Evolutionary conservation across 306 rosid species (phyloP), one percentile per base, ranked within the genome.

Genomic region (Erythrophleum fordii): DNA sequence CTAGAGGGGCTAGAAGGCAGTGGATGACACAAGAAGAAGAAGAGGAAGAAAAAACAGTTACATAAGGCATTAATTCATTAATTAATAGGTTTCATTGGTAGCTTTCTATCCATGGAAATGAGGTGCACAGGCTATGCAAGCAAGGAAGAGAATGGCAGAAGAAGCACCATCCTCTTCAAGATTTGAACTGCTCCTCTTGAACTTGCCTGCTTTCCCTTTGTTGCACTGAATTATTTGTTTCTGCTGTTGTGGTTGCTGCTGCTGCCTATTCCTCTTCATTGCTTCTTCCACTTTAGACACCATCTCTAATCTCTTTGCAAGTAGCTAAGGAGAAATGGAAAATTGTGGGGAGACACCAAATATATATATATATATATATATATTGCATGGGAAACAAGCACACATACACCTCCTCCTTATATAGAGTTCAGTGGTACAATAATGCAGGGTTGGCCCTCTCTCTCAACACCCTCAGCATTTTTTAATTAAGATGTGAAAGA

Each of bases 61-160:
- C 5, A 11, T 25, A 25, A 11, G 35, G 65, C 25, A 10, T 1
- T 58, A 11, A 12, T 11, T 37, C 6, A 37, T 37, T 1, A 4
- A 37, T 7, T 37, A 25, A 8, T 8, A 42, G 35, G 35, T 58
- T 23, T 1, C 18, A 25, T 10, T 2, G 12, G 1, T 20, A 3
- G 71, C 0, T 23, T 12, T 22, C 76, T 86, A 87, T 0, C 44
- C 80, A 83, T 80, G 80, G 9, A 85, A 86, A 23, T 12, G n/a
- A 73, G 97, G 97, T 18, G 95, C 61, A 83, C 93, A 93, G 66
- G 91, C 99, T 41, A 95, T 90, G 87, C 99, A 95, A 90, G 99
- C 99, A 37, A 95, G 98, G 83, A 93, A 85, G 80, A 95, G 92
- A 84, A 95, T 93, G 61, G 99, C 99, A 14, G 99, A 88, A 74